These are phyloP conservation scores for Phytopythium ostracodes DNA, from an alignment of 352 stramenopile species.

Conservation along the genomic window DNA sequence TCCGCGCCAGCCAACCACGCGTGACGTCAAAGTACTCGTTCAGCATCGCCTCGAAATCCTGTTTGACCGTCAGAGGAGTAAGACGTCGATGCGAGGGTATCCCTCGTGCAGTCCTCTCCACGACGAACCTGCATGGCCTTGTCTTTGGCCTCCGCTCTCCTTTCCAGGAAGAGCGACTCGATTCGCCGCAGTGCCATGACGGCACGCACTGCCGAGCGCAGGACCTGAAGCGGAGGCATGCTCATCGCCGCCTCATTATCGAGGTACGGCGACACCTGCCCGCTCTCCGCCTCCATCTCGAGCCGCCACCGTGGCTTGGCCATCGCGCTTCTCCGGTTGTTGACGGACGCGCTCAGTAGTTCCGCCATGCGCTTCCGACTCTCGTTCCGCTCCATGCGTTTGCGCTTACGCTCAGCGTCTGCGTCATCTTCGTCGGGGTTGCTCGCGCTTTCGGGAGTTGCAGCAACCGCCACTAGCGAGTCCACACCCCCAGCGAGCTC, in stretches of 20 bases:
- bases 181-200: conserved; percentile 27
- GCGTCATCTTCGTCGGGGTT: conserved; percentile 7
- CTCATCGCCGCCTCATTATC: conserved; percentile 18
- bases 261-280: conserved; percentile 23
- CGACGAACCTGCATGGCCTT: conserved; percentile 23
- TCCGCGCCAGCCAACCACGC: conserved; percentile 50
- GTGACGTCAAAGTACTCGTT: conserved; percentile 65
- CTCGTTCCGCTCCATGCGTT: conserved; percentile 30
- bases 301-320: conserved; percentile 51
- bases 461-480: neutral
- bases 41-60: conserved; percentile 66
- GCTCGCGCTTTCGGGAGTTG: neutral
- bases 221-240: conserved; percentile 29
- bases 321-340: conserved; percentile 14
- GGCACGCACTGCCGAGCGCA: conserved; percentile 30
- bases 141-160: conserved; percentile 34
- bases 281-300: conserved; percentile 25
- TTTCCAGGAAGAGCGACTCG: conserved; percentile 24
- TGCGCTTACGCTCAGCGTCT: conserved; percentile 12
- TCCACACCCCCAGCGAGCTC: neutral
- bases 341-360: conserved; percentile 31
- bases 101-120: neutral
- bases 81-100: too few species aligned
- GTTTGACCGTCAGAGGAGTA: too few species aligned
- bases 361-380: conserved; percentile 35